phyloP scores from a whole-genome alignment of 495 filamentous ascomycete genomes.

The Mytilinidion resinicola region DNA sequence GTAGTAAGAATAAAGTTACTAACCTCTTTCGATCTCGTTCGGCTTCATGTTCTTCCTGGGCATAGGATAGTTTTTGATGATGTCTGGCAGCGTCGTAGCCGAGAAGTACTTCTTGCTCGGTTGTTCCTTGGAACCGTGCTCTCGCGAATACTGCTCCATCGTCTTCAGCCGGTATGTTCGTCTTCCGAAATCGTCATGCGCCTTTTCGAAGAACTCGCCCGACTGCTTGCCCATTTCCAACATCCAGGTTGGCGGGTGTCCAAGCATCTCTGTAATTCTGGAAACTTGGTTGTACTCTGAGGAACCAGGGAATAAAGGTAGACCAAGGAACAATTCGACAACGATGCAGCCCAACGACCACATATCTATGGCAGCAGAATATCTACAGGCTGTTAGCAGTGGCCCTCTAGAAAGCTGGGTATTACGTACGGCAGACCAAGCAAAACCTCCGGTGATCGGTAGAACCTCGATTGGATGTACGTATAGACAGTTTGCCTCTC shows the following conservation, averaged over 20 bases:
- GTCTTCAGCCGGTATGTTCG: constrained; percentile 88
- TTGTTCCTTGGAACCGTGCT: constrained; percentile 94
- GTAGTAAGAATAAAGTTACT: constrained; percentile 23
- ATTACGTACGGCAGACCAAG: constrained; percentile 71
- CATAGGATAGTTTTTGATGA: constrained; percentile 96
- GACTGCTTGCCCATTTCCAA: constrained; percentile 98
- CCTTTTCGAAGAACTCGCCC: constrained; percentile 95
- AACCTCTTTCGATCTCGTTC: constrained; percentile 91
- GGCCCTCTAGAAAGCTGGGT: neutral
- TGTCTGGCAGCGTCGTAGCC: constrained; percentile 87
- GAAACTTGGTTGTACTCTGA: constrained; percentile 99
- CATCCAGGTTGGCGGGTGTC: constrained; percentile 97
- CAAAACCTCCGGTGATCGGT: constrained; percentile 92
- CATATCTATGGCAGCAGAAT: constrained; percentile 99
- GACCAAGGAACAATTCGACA: constrained; percentile 91
- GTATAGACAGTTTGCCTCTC: constrained; percentile 99
- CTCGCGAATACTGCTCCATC: constrained; percentile 93
- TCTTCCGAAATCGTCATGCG: constrained; percentile 83
- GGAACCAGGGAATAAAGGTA: constrained; percentile 93
- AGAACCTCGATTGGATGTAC: constrained; percentile 98
- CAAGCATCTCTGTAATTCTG: constrained; percentile 97
- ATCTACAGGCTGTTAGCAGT: constrained; percentile 43
- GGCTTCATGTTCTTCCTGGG: constrained; percentile 99
- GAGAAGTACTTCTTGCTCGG: constrained; percentile 99
- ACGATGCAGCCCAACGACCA: constrained; percentile 99